Evolutionary conservation across 495 filamentous ascomycete genomes (phyloP), one percentile per base, ranked within the genome.

Genomic region (Lindgomyces ingoldianus): DNA sequence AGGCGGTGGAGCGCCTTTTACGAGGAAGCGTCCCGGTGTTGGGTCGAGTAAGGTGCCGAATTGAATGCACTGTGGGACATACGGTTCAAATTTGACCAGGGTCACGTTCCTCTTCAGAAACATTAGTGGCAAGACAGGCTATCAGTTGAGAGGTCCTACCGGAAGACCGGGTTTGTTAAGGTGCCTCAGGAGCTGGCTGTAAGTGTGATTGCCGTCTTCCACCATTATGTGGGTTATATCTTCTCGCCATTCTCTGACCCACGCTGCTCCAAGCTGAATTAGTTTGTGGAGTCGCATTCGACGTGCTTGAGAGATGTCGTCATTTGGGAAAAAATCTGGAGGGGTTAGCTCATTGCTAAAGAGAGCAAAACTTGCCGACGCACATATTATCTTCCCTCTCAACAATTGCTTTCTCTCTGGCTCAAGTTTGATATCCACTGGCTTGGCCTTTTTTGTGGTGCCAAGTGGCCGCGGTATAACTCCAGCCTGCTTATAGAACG

Each of bases 321-420:
- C 85, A 60, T 93, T 89, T 0, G 91, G 94, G 24, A 94, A 82
- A 73, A 96, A 98, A 67, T 83, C 85, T 87, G 33, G 1, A 25
- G 18, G 10, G 1, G 80, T 72, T 52, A 57, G 71, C 70, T 19
- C n/a, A 27, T 49, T 9, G 11, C 4, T 18, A 21, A 44, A 58
- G n/a, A 4, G n/a, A 59, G 25, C 4, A 8, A 48, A 12, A 39
- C 24, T 33, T 1, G 24, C 26, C 4, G 11, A 42, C 59, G 21
- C 30, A 66, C 63, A 70, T 49, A 67, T 42, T 10, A 70, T 60
- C 33, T 60, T 59, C 4, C 49, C 54, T 26, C 57, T 66, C n/a
- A 70, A 25, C 2, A 63, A 21, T 25, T 70, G 68, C 26, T 55
- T 62, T 9, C 19, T 33, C 30, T 64, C 63, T 1, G 68, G 58